phyloP scores from a whole-genome alignment of 805 yeast genomes.

The Trichomonascus vanleenenianus region DNA sequence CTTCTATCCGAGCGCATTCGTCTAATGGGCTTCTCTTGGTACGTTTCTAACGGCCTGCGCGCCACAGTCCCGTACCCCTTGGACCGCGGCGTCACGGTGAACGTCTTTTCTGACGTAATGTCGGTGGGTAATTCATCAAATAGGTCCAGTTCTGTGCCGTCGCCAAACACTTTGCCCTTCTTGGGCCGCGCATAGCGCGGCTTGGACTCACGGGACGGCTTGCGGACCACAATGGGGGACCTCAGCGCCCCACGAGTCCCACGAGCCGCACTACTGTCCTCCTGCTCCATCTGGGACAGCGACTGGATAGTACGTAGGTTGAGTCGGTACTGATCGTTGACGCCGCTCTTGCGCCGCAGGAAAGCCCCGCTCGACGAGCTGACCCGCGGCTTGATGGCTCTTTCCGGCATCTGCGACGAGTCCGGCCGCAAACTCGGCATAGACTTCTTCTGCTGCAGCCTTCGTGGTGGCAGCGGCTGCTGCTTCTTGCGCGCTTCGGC shows the following conservation, averaged over 20 bases:
- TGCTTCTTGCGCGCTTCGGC: not conserved
- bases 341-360: not conserved
- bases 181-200: constrained; percentile 7
- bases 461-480: not conserved
- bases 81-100: constrained; percentile 11
- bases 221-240: not conserved
- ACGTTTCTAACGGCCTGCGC: constrained; percentile 10
- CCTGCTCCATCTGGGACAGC: constrained; percentile 10
- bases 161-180: constrained; percentile 14
- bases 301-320: constrained; percentile 18
- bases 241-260: too few species aligned
- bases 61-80: constrained; percentile 1
- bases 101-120: constrained; percentile 9
- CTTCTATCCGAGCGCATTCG: constrained; percentile 2
- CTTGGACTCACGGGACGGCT: not conserved
- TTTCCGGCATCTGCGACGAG: not conserved
- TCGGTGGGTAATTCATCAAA: constrained; percentile 20
- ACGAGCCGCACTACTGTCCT: too few species aligned
- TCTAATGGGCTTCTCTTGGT: constrained; percentile 8
- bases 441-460: constrained; percentile 8
- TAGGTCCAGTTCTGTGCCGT: constrained; percentile 23
- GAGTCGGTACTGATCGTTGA: not conserved
- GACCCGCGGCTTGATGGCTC: not conserved
- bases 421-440: constrained; percentile 8
- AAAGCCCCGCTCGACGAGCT: too few species aligned